Evolutionary conservation across 2,329 filamentous ascomycete genomes (phyloP), one percentile per base, ranked within the genome.

Genomic region (Knufia petricola): DNA sequence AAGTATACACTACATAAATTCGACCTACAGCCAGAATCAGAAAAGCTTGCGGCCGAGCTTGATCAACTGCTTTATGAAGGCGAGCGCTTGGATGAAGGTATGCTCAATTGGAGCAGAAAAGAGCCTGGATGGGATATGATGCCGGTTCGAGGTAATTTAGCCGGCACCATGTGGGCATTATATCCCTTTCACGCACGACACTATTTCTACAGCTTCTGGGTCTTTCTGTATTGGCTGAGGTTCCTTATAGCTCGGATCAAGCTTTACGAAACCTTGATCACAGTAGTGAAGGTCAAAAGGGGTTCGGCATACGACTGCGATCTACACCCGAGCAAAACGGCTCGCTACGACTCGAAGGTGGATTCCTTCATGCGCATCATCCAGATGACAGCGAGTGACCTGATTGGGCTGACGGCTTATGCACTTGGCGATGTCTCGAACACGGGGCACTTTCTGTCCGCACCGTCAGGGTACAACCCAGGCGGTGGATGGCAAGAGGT

Each of bases 181-280:
- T 58, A 58, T 40, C 55, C 55, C 17, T 50, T 48, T 12, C 55
- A 56, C 37, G 55, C 55, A 1, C 40, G 43, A 20, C 51, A 51
- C 34, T 47, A 53, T 26, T 56, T 58, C 40, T 55, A 52, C 50
- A 55, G 52, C 23, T 53, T 54, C 30, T 58, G 55, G 55, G 52
- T 58, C 17, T 58, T 49, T 31, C 46, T 56, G 9, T 58, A 58
- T 38, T 56, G 54, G 54, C 36, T 58, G 12, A 41, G 55, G 20
- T 58, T 51, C 41, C 54, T 56, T 17, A 46, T 52, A n/a, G 55
- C 54, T n/a, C 52, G 55, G n/a, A 45, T 55, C 31, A 58, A 58
- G 48, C 52, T 58, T 12, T 58, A 58, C 42, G 55, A 58, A 46
- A 52, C 46, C 19, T 41, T 58, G 12, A 56, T 58, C 24, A 52